These are phyloP conservation scores for Penicillium lagena DNA, from an alignment of 495 filamentous ascomycete species.

Conservation along the genomic window DNA sequence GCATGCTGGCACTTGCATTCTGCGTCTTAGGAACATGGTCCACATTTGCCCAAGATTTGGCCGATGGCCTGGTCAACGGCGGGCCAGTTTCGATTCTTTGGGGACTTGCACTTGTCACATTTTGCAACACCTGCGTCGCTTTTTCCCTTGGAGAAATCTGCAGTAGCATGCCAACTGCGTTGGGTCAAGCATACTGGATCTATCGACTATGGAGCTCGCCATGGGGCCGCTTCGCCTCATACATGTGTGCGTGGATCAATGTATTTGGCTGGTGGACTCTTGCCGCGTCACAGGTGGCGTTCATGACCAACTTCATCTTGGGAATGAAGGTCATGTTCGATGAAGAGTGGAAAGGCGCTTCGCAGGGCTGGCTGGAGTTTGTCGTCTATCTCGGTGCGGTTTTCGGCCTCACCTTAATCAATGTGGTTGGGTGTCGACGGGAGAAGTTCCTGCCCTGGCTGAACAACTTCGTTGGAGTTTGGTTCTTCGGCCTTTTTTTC, in stretches of 20 bases:
- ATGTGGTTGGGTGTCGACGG: conserved; percentile 34
- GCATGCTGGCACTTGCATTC: conserved; percentile 38
- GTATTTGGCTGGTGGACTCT: conserved; percentile 45
- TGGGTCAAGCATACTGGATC: conserved; percentile 42
- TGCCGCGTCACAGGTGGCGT: conserved; percentile 37
- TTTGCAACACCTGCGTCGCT: conserved; percentile 39
- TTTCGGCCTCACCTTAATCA: conserved; percentile 29
- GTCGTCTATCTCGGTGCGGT: conserved; percentile 35
- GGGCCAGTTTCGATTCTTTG: conserved; percentile 40
- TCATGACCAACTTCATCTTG: conserved; percentile 42
- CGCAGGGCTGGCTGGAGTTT: conserved; percentile 36
- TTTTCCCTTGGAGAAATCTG: conserved; percentile 39
- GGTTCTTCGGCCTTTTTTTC: conserved; percentile 36
- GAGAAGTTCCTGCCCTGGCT: conserved; percentile 35
- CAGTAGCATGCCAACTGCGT: conserved; percentile 40
- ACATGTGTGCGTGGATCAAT: conserved; percentile 45
- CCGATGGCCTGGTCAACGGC: conserved; percentile 37
- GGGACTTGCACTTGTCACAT: conserved; percentile 36
- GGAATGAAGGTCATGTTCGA: conserved; percentile 42
- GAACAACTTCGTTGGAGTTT: conserved; percentile 41
- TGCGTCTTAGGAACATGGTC: conserved; percentile 42
- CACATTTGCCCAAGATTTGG: conserved; percentile 38
- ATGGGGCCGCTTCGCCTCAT: conserved; percentile 31
- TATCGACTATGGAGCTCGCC: conserved; percentile 31
- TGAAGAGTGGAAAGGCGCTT: conserved; percentile 28